These are phyloP conservation scores for Colletotrichum gigasporum DNA, from an alignment of 2,329 filamentous ascomycete genomes.

Conservation along the genomic window DNA sequence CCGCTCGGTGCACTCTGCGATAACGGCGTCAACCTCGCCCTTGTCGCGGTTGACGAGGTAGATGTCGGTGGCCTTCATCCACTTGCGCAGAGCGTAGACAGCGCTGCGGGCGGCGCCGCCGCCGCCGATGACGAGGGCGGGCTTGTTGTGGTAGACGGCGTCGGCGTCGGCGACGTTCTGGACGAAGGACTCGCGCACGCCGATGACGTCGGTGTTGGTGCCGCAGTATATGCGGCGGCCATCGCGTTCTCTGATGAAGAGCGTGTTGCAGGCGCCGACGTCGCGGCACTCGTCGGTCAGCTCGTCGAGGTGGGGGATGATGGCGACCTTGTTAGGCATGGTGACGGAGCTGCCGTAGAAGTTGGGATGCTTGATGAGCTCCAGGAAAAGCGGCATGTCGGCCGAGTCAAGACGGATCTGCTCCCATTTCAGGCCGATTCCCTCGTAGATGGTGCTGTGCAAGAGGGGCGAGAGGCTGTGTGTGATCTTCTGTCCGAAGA, in stretches of 20 bases:
- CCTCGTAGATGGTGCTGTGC: constrained; percentile 62
- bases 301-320: constrained; percentile 77
- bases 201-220: constrained; percentile 84
- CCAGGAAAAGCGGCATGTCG: constrained; percentile 58
- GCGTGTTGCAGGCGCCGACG: constrained; percentile 83
- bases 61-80: constrained; percentile 72
- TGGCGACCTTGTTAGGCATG: constrained; percentile 85
- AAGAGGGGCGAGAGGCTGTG: constrained; percentile 65
- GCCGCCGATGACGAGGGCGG: constrained; percentile 79
- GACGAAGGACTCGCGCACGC: constrained; percentile 77
- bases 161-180: constrained; percentile 60
- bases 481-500: constrained; percentile 66
- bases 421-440: constrained; percentile 59
- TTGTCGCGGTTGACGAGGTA: constrained; percentile 82
- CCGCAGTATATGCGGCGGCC: constrained; percentile 69
- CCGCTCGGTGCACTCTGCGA: constrained; percentile 68
- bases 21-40: constrained; percentile 72
- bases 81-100: constrained; percentile 77
- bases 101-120: constrained; percentile 83
- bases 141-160: constrained; percentile 62
- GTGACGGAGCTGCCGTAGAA: constrained; percentile 80
- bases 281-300: constrained; percentile 77
- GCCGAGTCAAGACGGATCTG: constrained; percentile 63
- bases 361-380: constrained; percentile 62
- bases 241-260: constrained; percentile 68